Evolutionary conservation across 2,329 filamentous ascomycete species (phyloP).

Genomic region (Colletotrichum trifolii): DNA sequence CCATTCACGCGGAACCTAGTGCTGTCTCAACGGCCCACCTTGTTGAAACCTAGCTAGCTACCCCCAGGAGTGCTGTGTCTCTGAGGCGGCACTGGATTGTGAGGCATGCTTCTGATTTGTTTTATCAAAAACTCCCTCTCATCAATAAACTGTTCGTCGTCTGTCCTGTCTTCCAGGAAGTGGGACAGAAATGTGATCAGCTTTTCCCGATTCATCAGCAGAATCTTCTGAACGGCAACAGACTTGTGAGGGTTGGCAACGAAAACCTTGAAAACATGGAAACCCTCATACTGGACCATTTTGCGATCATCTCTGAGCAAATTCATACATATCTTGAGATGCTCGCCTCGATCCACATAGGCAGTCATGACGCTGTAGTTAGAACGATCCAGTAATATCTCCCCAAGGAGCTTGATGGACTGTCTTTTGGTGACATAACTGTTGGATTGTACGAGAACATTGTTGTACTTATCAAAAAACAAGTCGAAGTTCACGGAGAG

Average conservation of each 20-base stretch:
- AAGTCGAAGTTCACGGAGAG: slow-evolving; percentile 89
- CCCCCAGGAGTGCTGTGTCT: slow-evolving; percentile 44
- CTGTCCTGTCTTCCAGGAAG: slow-evolving; percentile 93
- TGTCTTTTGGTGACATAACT: slow-evolving; percentile 98
- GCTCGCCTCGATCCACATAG: slow-evolving; percentile 94
- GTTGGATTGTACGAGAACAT: slow-evolving; percentile 86
- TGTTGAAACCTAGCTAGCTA: slow-evolving; percentile 5
- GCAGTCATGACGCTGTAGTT: slow-evolving; percentile 99
- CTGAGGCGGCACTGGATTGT: slow-evolving; percentile 65
- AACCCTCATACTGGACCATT: slow-evolving; percentile 99
- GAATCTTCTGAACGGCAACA: slow-evolving; percentile 92
- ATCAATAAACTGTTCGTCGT: slow-evolving; percentile 98
- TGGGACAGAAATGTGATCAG: slow-evolving; percentile 88
- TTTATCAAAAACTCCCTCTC: slow-evolving; percentile 97
- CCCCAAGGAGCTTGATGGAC: slow-evolving; percentile 95
- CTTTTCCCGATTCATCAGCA: slow-evolving; percentile 95
- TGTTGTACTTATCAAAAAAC: slow-evolving; percentile 94
- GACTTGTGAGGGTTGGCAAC: slow-evolving; percentile 99
- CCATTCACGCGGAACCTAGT: too few relatives aligned
- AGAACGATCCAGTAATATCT: slow-evolving; percentile 91
- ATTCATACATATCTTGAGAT: slow-evolving; percentile 99
- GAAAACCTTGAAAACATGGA: slow-evolving; percentile 99
- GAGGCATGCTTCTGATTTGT: slow-evolving; percentile 81
- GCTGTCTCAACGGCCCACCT: too few relatives aligned
- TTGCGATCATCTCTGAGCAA: slow-evolving; percentile 93